Base-by-base conservation (phyloP, 1,139 yeast genomes). In the Diutina pseudorugosa region DNA sequence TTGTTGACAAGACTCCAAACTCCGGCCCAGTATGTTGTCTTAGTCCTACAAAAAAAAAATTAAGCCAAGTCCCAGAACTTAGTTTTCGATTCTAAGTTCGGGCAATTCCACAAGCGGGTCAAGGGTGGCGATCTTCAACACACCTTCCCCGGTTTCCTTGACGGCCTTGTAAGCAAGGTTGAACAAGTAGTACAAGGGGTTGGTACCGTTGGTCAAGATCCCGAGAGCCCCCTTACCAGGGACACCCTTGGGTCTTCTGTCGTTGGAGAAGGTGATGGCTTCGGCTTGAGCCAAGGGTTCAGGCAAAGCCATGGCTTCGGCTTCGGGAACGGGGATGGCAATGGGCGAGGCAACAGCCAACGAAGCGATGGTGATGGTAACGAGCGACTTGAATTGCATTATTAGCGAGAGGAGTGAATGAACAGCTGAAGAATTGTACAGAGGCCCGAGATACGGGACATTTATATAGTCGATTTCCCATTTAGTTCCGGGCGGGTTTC, bases 351-450 rank as follows among this genome's bases (percentile, higher is more conserved):
- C 47, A 14, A 43, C 47, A n/a, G 47, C 47, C 47, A 43, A 43
- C n/a, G 47, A 43, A n/a, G 47, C 47, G 19, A 43, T 23, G 19
- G 47, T 27, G 33, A 43, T 6, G 47, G 47, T 43, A 43, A 25
- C 47, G 47, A 43, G 18, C 23, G 47, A 20, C 47, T 43, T 43
- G 33, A 43, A 43, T 43, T 43, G 47, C 47, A 43, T 42, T 42
- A 23, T 42, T 21, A 42, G 20, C 27, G 47, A 42, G 14, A 14
- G 41, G 6, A 42, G 47, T 27, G 3, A 11, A 33, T 8, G 23
- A 23, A 7, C 4, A 7, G 7, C 25, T 23, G 47, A 23, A 5
- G 25, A 42, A 23, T 9, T 9, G 12, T 3, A 7, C 33, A 11
- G 25, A 16, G 47, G 8, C 5, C 4, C 12, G 36, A 14, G 36